A percentile compares a stretch with the other conserved stretches of the same genome.
These are phyloP conservation scores for Chalciporus pseudorubinellus DNA, from an alignment of 768 basidiomycete genomes.

Conservation along the genomic window DNA sequence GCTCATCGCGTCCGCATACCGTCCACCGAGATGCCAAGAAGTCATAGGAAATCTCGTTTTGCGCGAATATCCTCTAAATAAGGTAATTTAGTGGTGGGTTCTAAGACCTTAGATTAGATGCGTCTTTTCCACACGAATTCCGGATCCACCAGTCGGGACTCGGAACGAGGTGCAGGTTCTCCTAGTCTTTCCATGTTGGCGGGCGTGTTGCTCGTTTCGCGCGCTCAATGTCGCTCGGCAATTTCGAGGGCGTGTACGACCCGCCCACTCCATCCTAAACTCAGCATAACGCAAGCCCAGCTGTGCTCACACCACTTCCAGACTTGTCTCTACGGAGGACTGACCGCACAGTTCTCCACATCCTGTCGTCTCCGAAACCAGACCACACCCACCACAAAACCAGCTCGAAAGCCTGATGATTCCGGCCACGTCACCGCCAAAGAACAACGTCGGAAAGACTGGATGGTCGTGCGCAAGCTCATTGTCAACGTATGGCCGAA, in stretches of 20 bases:
- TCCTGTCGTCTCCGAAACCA: slow-evolving; percentile 12
- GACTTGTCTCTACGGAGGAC: neutral
- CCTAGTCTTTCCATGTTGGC: slow-evolving; percentile 20
- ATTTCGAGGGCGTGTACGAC: slow-evolving; percentile 9
- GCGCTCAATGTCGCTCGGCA: slow-evolving; percentile 20
- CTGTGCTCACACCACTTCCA: slow-evolving; percentile 5
- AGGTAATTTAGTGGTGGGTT: neutral
- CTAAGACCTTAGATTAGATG: neutral
- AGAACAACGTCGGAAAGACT: slow-evolving; percentile 75
- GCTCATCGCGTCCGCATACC: too few relatives aligned
- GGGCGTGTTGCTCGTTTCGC: slow-evolving; percentile 10
- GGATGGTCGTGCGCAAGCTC: slow-evolving; percentile 81
- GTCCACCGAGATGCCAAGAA: too few relatives aligned
- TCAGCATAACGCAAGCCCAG: slow-evolving; percentile 1
- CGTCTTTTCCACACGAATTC: neutral
- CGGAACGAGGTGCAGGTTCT: neutral
- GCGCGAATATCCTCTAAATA: neutral
- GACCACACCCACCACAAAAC: slow-evolving; percentile 1
- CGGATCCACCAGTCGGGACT: too few relatives aligned
- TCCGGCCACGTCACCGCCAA: slow-evolving; percentile 17
- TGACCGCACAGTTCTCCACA: slow-evolving; percentile 15
- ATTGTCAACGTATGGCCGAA: slow-evolving; percentile 91
- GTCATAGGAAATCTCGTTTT: neutral
- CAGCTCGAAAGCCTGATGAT: slow-evolving; percentile 2
- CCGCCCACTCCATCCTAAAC: neutral